These are phyloP conservation scores for Phytophthora foliorum DNA, from an alignment of 352 stramenopile genomes.

Conservation along the genomic window DNA sequence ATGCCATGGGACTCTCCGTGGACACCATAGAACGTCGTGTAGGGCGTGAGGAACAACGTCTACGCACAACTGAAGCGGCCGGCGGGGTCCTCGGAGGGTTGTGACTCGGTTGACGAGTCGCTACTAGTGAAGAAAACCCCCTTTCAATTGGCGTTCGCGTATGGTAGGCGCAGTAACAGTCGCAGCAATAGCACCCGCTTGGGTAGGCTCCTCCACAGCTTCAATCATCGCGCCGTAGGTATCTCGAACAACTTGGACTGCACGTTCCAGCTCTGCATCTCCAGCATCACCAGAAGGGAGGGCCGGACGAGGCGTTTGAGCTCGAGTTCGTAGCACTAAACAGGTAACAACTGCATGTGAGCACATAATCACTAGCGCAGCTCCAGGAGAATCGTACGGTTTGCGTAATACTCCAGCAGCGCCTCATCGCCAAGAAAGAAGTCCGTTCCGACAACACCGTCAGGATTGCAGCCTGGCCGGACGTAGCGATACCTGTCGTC, in stretches of 20 bases:
- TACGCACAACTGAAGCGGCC: too few relatives aligned
- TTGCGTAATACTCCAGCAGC: slow-evolving; percentile 20
- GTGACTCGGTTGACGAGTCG: too few relatives aligned
- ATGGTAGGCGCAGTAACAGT: too few relatives aligned
- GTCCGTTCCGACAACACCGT: not conserved
- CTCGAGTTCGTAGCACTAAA: not conserved
- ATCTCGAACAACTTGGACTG: not conserved
- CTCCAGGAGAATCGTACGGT: not conserved
- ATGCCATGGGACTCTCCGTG: not conserved
- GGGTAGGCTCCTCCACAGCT: not conserved
- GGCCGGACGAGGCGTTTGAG: not conserved
- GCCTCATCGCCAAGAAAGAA: not conserved
- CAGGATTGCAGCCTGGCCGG: not conserved
- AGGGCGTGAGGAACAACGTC: too few relatives aligned
- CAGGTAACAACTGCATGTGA: not conserved
- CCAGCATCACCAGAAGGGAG: not conserved
- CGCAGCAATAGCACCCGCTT: too few relatives aligned
- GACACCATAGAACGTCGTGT: not conserved
- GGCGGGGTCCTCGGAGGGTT: too few relatives aligned
- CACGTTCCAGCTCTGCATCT: not conserved
- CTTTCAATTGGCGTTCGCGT: too few relatives aligned
- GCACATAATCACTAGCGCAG: not conserved
- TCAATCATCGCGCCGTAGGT: not conserved
- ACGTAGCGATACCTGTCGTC: slow-evolving; percentile 20
- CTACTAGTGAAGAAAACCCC: too few relatives aligned